Evolutionary conservation across 352 stramenopile genomes (phyloP).

Genomic region (Phytophthora meadii): DNA sequence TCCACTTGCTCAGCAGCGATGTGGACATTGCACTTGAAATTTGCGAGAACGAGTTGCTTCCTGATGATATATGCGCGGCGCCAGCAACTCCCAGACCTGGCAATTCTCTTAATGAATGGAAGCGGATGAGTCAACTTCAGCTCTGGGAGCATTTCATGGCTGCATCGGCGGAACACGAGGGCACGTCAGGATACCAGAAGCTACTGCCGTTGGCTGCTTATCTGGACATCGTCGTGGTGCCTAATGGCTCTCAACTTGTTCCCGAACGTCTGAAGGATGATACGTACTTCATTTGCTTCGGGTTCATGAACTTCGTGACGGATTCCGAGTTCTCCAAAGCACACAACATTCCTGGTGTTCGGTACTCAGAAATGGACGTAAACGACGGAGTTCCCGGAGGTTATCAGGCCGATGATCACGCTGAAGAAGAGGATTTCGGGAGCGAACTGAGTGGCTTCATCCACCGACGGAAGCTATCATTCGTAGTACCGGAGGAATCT

Average conservation of each 20-base stretch:
- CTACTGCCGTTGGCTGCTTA: slow-evolving; percentile 66
- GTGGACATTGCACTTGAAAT: slow-evolving; percentile 69
- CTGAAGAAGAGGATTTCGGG: slow-evolving; percentile 10
- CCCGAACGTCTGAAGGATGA: slow-evolving; percentile 48
- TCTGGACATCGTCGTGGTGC: slow-evolving; percentile 62
- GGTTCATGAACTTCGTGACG: slow-evolving; percentile 75
- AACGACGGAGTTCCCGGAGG: background rate
- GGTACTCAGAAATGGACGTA: slow-evolving; percentile 16
- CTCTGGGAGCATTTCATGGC: slow-evolving; percentile 77
- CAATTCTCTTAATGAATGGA: slow-evolving; percentile 59
- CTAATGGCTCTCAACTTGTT: slow-evolving; percentile 47
- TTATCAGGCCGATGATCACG: slow-evolving; percentile 3
- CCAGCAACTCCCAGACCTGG: slow-evolving; percentile 34
- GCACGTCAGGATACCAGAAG: slow-evolving; percentile 48
- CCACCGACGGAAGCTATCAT: slow-evolving; percentile 43
- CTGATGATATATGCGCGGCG: slow-evolving; percentile 43
- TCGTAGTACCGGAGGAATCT: slow-evolving; percentile 51
- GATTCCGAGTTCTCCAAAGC: slow-evolving; percentile 70
- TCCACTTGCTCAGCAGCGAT: slow-evolving; percentile 60
- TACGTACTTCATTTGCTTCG: slow-evolving; percentile 83
- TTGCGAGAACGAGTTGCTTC: slow-evolving; percentile 70
- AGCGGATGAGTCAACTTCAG: slow-evolving; percentile 64
- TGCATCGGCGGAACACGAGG: slow-evolving; percentile 38
- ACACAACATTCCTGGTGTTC: slow-evolving; percentile 66
- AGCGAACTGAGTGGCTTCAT: slow-evolving; percentile 11